Conservation (phyloP, 2,329 filamentous ascomycete genomes). For the Trichophyton benhamiae region DNA sequence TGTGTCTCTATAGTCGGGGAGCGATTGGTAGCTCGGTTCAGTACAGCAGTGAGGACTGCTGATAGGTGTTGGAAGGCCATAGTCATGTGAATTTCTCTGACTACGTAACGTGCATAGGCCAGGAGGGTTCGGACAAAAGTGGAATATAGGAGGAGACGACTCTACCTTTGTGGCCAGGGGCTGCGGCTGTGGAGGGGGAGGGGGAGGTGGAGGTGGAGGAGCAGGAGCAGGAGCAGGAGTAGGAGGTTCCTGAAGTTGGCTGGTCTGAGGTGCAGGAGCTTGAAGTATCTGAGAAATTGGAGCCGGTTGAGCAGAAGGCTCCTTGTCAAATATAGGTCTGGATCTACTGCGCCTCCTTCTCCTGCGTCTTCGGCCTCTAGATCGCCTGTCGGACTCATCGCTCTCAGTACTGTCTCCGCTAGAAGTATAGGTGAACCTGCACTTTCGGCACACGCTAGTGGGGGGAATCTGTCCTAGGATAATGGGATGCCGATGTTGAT, state of each 20-base stretch:
- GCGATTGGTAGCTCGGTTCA: neutral
- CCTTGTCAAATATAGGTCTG: neutral
- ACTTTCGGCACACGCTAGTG: constrained; percentile 9
- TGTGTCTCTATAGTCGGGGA: neutral
- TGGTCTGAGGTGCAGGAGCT: neutral
- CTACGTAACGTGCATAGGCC: neutral
- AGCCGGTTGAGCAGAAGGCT: neutral
- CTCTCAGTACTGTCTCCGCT: constrained; percentile 7
- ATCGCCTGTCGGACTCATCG: neutral
- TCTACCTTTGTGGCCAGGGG: neutral
- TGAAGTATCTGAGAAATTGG: neutral
- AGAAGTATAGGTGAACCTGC: constrained; percentile 6
- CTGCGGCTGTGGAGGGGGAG: neutral
- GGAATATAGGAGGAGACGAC: neutral
- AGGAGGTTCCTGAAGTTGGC: neutral
- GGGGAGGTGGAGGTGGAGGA: neutral
- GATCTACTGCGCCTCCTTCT: neutral
- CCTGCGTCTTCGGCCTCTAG: neutral
- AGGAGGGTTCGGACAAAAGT: neutral
- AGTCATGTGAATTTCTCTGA: neutral
- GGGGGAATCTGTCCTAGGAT: neutral
- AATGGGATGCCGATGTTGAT: constrained; percentile 8
- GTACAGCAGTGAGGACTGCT: neutral
- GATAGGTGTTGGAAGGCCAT: neutral
- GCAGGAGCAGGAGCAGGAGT: neutral